phyloP scores from a whole-genome alignment of 768 basidiomycete species.

The Lactarius sanguifluus region DNA sequence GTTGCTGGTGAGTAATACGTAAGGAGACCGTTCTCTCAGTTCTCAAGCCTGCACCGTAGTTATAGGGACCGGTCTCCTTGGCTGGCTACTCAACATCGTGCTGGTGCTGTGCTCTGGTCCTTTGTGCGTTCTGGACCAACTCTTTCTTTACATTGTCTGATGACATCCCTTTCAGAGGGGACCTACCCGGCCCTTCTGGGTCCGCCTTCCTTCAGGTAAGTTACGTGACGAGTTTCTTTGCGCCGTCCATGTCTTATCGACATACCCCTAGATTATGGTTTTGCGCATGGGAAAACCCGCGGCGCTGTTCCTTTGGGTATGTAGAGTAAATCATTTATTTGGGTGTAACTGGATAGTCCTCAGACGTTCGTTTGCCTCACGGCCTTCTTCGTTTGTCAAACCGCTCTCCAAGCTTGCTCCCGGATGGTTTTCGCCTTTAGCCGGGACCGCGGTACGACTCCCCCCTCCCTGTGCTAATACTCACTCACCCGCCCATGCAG shows the following conservation, averaged over 20 bases:
- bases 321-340: conserved; percentile 18
- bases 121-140: conserved; percentile 45
- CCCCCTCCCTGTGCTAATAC: not conserved
- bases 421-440: conserved; percentile 84
- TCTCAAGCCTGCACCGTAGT: conserved; percentile 68
- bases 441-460: conserved; percentile 61
- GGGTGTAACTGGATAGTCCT: conserved; percentile 1
- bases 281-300: conserved; percentile 75
- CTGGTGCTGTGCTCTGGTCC: conserved; percentile 82
- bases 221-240: conserved; percentile 4
- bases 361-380: conserved; percentile 77
- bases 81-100: conserved; percentile 87
- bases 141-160: not conserved
- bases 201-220: conserved; percentile 74
- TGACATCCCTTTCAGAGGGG: conserved; percentile 41
- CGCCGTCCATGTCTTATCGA: not conserved
- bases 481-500: conserved; percentile 35
- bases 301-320: conserved; percentile 75
- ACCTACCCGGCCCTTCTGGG: conserved; percentile 67
- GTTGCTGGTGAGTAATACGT: conserved; percentile 10
- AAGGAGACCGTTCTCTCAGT: conserved; percentile 40
- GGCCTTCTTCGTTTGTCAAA: conserved; percentile 84
- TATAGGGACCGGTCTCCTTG: conserved; percentile 71
- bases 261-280: conserved; percentile 57
- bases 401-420: conserved; percentile 78